phyloP scores from a whole-genome alignment of 2,329 filamentous ascomycete species.

The Fusarium tanahbumbuense region DNA sequence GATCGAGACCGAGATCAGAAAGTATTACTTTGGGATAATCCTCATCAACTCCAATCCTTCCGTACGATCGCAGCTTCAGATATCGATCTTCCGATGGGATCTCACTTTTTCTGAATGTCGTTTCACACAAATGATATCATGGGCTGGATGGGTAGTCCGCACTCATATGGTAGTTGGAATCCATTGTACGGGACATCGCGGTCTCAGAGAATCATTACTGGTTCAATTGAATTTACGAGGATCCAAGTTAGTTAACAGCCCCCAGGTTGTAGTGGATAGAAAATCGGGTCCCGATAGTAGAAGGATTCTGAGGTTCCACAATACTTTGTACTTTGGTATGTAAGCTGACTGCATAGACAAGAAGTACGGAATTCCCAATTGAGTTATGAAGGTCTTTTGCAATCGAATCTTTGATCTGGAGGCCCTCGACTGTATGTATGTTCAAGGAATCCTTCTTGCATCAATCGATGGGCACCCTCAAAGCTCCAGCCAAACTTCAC shows the following conservation, averaged over 20 bases:
- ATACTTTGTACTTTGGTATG: background rate
- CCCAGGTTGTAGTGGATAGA: background rate
- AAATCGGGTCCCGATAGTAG: background rate
- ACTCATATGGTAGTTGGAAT: fast-evolving
- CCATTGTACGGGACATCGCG: too few species aligned
- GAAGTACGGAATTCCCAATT: fast-evolving
- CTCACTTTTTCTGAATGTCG: fast-evolving
- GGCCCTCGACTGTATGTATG: too few species aligned
- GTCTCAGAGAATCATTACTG: background rate
- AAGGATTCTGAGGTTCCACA: background rate
- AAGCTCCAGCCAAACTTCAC: too few species aligned
- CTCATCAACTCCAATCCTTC: fast-evolving
- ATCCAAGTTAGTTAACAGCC: background rate
- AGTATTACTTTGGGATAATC: fast-evolving
- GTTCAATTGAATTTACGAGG: background rate
- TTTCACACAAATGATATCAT: background rate
- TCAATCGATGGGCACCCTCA: too few species aligned
- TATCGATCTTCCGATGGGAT: background rate
- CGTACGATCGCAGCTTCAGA: too few species aligned
- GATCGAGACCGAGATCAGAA: background rate
- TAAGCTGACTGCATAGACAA: background rate
- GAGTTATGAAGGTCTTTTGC: too few species aligned
- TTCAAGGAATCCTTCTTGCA: too few species aligned
- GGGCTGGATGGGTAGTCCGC: background rate
- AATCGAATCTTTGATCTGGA: fast-evolving